A percentile compares a stretch with the other conserved stretches of the same genome.
phyloP scores from a whole-genome alignment of 169 alveolate genomes.

The Theileria equi region DNA sequence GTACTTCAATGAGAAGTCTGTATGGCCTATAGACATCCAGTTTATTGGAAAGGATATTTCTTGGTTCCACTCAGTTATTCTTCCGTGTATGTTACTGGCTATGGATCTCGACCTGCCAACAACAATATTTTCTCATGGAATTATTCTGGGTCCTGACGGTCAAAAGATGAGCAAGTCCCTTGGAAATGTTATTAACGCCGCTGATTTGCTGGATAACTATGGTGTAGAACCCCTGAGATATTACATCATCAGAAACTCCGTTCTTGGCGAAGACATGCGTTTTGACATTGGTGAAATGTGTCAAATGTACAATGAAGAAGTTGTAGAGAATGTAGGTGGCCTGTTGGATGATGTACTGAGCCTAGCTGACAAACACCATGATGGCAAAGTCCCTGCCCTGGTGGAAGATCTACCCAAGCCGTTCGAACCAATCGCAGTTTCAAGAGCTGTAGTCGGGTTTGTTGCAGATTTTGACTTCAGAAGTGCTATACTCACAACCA shows the following conservation, averaged over 20 bases:
- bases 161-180: slow-evolving; percentile 90
- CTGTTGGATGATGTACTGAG: slow-evolving; percentile 76
- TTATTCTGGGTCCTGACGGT: slow-evolving; percentile 90
- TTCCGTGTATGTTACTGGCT: slow-evolving; percentile 86
- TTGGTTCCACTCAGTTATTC: slow-evolving; percentile 92
- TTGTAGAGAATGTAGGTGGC: slow-evolving; percentile 82
- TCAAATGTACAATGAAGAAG: slow-evolving; percentile 78
- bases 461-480: slow-evolving; percentile 61
- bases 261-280: slow-evolving; percentile 74
- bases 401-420: slow-evolving; percentile 68
- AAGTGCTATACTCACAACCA: slow-evolving; percentile 71
- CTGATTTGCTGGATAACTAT: slow-evolving; percentile 68
- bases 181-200: slow-evolving; percentile 85
- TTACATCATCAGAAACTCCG: slow-evolving; percentile 73
- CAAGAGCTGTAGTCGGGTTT: slow-evolving; percentile 47
- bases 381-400: slow-evolving; percentile 72
- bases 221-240: slow-evolving; percentile 77
- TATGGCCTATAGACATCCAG: slow-evolving; percentile 77
- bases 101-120: slow-evolving; percentile 80
- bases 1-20: slow-evolving; percentile 7
- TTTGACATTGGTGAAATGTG: slow-evolving; percentile 70
- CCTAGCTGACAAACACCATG: slow-evolving; percentile 67
- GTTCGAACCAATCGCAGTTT: slow-evolving; percentile 67
- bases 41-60: slow-evolving; percentile 86
- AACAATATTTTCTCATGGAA: slow-evolving; percentile 89